Evolutionary conservation across 2,329 filamentous ascomycete genomes (phyloP).

Genomic region (Apiospora hydei): DNA sequence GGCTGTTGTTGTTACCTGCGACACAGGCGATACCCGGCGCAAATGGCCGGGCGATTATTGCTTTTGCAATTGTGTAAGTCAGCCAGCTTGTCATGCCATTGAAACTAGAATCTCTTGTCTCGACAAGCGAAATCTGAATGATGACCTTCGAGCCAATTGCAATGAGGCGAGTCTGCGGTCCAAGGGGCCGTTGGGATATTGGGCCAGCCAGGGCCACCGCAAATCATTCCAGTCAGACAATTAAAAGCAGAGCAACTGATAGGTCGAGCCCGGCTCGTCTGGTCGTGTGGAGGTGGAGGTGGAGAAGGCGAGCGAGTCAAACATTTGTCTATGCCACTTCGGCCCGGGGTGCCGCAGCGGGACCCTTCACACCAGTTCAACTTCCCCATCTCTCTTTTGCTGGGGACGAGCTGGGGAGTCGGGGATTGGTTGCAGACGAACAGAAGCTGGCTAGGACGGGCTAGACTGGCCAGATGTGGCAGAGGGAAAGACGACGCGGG

Average conservation of each 20-base stretch:
- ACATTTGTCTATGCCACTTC: conserved; percentile 34
- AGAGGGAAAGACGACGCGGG: not conserved
- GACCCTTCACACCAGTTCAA: conserved; percentile 10
- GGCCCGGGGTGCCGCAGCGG: conserved; percentile 43
- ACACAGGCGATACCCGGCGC: conserved; percentile 8
- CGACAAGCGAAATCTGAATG: conserved; percentile 7
- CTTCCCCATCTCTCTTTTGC: not conserved
- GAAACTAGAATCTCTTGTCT: conserved; percentile 18
- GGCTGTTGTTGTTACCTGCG: conserved; percentile 3
- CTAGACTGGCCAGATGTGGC: not conserved
- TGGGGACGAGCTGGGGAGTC: not conserved
- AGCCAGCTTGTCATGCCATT: no score
- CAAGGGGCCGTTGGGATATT: conserved; percentile 15
- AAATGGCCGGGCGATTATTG: not conserved
- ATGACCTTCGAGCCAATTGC: not conserved
- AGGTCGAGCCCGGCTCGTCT: not conserved
- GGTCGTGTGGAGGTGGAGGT: not conserved
- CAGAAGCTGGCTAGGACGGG: not conserved
- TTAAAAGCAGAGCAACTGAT: not conserved
- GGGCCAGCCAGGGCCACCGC: not conserved
- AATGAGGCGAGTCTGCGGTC: not conserved
- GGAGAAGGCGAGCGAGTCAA: not conserved
- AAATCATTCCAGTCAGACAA: conserved; percentile 1
- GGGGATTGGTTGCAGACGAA: not conserved
- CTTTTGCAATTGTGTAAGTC: not conserved